Base-by-base conservation (phyloP, 1,284 basidiomycete species). In the Cryptococcus sp. region DNA sequence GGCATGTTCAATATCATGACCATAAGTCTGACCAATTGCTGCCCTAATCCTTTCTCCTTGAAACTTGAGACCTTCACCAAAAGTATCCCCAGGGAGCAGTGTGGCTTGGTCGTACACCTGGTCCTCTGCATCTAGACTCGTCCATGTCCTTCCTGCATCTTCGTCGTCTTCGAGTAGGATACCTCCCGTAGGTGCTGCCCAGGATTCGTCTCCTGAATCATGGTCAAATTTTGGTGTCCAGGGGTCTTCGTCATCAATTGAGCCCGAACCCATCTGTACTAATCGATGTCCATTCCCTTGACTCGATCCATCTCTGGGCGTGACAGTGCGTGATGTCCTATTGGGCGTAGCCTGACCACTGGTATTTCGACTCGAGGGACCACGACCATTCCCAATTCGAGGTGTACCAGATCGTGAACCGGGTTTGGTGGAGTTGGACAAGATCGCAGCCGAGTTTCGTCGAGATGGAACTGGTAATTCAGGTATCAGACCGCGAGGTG, bases 21-120 rank as follows among this genome's bases (percentile, higher is more conserved):
- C 52, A 7, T 51, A 52, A 5, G 58, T 57, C 43, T 62, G 56
- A 1, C 66, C 64, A 4, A 68, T 66, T 1, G 72, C 72, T n/a
- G 71, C 63, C 45, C 65, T 58, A 48, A 75, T 66, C 44, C 66
- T 49, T 52, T 73, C 72, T 4, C 72, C 72, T 50, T 70, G 66
- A 50, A 75, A 74, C 31, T 68, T 60, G 34, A 71, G 55, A 10
- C 72, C 73, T 54, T 73, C 72, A 39, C 73, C 73, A 51, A 75
- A 73, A 5, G 45, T 37, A 13, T 49, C 50, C 22, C 50, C 45
- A n/a, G 36, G 36, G 7, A 39, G 14, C 14, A 39, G 16, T 4
- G 18, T 19, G 5, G 36, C 7, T 7, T 19, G 14, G 7, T 14
- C 7, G 7, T 4, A 5, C 7, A 14, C 36, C 16, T 53, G 48